These are phyloP conservation scores for Adenanthera pavonina DNA, from an alignment of 306 rosid species.

Conservation along the genomic window DNA sequence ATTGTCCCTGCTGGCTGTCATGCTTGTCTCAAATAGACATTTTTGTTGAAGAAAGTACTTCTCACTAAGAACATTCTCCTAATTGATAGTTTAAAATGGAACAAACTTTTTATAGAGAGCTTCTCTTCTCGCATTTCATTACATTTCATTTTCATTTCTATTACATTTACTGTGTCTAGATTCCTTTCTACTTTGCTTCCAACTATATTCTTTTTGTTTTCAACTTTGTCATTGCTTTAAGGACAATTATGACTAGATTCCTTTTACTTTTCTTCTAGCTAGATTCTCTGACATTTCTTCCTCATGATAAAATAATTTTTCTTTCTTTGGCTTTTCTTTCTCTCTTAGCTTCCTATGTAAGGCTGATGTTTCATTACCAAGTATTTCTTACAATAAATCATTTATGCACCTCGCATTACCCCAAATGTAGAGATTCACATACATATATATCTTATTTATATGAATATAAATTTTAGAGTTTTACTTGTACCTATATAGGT, in stretches of 20 bases:
- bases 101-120: too few relatives aligned
- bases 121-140: too few relatives aligned
- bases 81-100: not conserved
- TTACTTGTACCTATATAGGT: not conserved
- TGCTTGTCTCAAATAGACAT: slow-evolving; percentile 6
- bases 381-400: not conserved
- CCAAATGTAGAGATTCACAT: not conserved
- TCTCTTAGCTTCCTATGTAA: not conserved
- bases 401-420: not conserved
- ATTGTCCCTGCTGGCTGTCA: slow-evolving; percentile 2
- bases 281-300: too few relatives aligned
- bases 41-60: not conserved
- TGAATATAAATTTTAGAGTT: not conserved
- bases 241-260: too few relatives aligned
- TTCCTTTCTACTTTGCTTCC: too few relatives aligned
- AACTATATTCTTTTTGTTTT: too few relatives aligned
- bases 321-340: too few relatives aligned
- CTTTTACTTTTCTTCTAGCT: too few relatives aligned
- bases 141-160: too few relatives aligned
- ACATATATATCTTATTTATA: not conserved
- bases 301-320: too few relatives aligned
- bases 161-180: too few relatives aligned
- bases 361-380: not conserved
- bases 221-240: too few relatives aligned
- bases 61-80: not conserved